Evolutionary conservation across 306 rosid species (phyloP), one percentile per base, ranked within the genome.

Genomic region (Notholithocarpus densiflorus): DNA sequence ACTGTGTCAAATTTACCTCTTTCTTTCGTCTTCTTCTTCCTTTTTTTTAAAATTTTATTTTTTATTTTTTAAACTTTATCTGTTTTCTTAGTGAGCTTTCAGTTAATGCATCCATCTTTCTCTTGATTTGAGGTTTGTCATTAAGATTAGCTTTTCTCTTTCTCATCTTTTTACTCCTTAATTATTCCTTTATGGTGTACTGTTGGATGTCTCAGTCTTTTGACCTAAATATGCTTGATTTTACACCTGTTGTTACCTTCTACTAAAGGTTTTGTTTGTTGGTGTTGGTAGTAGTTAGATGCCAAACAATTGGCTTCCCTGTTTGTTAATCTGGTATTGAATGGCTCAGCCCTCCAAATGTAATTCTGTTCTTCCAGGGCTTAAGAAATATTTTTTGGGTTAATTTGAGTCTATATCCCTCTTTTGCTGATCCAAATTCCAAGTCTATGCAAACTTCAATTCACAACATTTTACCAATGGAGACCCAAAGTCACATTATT

Each of bases 81-180:
- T 64, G 71, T 68, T 71, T 84, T 56, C 53, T 51, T 71, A 71
- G 62, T 59, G 43, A 72, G 21, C 55, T 79, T 79, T 87, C 77
- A 78, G 75, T 56, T 71, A 56, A 10, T 66, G 75, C 72, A 57
- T 76, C 70, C 60, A 23, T 84, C 71, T 73, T 48, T 70, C 19
- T 20, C 56, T 45, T 76, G 45, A 69, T 80, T 60, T 76, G 52
- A 27, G 51, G 37, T 83, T 73, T 76, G 48, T 54, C 76, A 77
- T 65, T 43, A 76, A 76, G 51, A 64, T 31, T 5, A 74, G 71
- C 62, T 55, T 81, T 56, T 34, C 80, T 57, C 80, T 77, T 66
- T 72, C 37, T 56, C 55, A 55, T 79, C 19, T 62, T 71, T 32
- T 34, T 34, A 66, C 52, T 43, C 23, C 5, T 70, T 45, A 55